Evolutionary conservation across 140 eudicot genomes (phyloP).

Genomic region (Erigeron philadelphicus): DNA sequence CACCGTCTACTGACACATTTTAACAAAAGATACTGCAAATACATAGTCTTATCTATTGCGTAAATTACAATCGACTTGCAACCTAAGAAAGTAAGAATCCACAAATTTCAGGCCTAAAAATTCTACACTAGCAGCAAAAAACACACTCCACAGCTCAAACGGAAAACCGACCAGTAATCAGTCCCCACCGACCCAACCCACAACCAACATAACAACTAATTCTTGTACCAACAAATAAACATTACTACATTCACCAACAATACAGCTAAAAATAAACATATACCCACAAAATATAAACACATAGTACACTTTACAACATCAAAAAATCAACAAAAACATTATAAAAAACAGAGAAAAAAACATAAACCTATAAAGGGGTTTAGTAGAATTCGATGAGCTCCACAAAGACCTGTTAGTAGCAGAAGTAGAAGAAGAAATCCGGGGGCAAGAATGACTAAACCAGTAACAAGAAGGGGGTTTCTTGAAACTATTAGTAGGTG

Average conservation of each 20-base stretch:
- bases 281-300: background rate
- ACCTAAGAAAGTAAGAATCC: no score
- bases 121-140: no score
- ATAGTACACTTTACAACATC: background rate
- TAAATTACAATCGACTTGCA: no score
- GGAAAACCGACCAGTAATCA: background rate
- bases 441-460: conserved; percentile 36
- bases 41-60: no score
- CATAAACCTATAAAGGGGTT: conserved; percentile 39
- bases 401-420: no score
- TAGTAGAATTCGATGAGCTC: background rate
- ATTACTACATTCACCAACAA: background rate
- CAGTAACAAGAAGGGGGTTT: conserved; percentile 38
- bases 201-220: background rate
- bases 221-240: background rate
- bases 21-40: background rate
- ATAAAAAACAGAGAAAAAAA: background rate
- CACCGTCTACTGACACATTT: background rate
- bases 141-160: no score
- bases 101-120: no score
- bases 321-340: background rate
- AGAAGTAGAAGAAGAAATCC: background rate
- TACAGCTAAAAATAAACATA: background rate
- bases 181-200: no score
- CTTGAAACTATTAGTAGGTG: conserved; percentile 47